Conservation (phyloP, 2,329 filamentous ascomycete species). For the Cyclaneusma minus region DNA sequence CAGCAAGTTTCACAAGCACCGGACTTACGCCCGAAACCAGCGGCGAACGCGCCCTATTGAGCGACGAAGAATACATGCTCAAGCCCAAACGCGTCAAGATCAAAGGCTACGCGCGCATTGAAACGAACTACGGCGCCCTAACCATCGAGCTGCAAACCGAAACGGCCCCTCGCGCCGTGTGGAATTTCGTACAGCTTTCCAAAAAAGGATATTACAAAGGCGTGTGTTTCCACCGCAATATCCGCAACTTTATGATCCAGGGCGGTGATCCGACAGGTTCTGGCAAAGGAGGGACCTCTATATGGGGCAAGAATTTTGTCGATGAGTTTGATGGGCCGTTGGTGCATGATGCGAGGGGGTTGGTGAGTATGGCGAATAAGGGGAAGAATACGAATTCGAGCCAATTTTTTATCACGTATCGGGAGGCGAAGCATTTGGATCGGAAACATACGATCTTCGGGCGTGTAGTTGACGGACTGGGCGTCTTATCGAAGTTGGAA, state of each 20-base stretch:
- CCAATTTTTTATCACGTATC: slow-evolving; percentile 91
- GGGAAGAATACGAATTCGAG: slow-evolving; percentile 94
- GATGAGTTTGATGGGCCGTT: slow-evolving; percentile 87
- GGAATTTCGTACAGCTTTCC: slow-evolving; percentile 85
- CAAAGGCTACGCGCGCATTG: slow-evolving; percentile 82
- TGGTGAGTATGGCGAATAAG: slow-evolving; percentile 94
- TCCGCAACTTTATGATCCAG: slow-evolving; percentile 95
- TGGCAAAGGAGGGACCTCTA: slow-evolving; percentile 73
- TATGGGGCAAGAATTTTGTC: slow-evolving; percentile 89
- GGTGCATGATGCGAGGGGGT: slow-evolving; percentile 67
- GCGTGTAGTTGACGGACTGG: slow-evolving; percentile 60
- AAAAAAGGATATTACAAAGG: slow-evolving; percentile 82
- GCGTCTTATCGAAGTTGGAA: slow-evolving; percentile 64
- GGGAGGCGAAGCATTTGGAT: slow-evolving; percentile 71
- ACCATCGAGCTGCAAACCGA: slow-evolving; percentile 86
- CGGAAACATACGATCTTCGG: slow-evolving; percentile 97
- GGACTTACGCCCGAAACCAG: slow-evolving; percentile 86
- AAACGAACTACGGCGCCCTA: slow-evolving; percentile 70
- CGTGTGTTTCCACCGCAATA: slow-evolving; percentile 82
- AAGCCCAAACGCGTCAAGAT: slow-evolving; percentile 76
- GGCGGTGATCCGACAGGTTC: slow-evolving; percentile 90
- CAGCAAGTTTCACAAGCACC: slow-evolving; percentile 89
- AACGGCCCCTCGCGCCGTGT: slow-evolving; percentile 81
- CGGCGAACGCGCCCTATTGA: slow-evolving; percentile 69
- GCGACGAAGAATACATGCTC: slow-evolving; percentile 94